Conservation (phyloP, 352 stramenopile species). For the Phytophthora gonapodyides region DNA sequence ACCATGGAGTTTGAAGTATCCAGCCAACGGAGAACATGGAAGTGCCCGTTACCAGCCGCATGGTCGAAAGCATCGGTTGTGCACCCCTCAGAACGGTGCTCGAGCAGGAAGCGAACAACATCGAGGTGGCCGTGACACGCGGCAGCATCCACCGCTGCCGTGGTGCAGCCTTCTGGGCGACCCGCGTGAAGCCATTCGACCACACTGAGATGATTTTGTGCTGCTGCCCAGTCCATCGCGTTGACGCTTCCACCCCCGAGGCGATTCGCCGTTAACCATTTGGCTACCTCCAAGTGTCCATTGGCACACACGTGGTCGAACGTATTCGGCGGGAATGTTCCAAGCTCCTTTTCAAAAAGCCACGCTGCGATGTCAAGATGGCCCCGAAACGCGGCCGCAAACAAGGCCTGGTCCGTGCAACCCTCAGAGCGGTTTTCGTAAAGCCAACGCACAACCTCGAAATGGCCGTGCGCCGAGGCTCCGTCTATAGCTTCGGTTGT, state of each 20-base stretch:
- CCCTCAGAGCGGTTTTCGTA: slow-evolving; percentile 2
- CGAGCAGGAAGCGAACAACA: not conserved
- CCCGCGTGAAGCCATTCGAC: slow-evolving; percentile 1
- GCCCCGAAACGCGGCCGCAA: slow-evolving; percentile 1
- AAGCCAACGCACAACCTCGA: slow-evolving; percentile 2
- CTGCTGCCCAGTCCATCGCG: not conserved
- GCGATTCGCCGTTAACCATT: not conserved
- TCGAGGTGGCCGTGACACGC: slow-evolving; percentile 2
- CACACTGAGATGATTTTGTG: not conserved
- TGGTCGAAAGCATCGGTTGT: slow-evolving; percentile 6
- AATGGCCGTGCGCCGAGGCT: not conserved
- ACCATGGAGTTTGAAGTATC: not conserved
- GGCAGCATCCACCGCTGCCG: not conserved
- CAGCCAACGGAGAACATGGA: slow-evolving; percentile 10
- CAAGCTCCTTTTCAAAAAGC: not conserved
- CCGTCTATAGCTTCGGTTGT: slow-evolving; percentile 6
- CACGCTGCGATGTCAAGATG: not conserved
- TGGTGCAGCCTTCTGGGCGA: not conserved
- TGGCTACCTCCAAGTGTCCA: not conserved
- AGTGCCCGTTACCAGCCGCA: slow-evolving; percentile 10
- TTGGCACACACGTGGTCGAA: slow-evolving; percentile 5
- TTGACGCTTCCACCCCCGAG: not conserved
- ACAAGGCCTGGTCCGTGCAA: slow-evolving; percentile 1
- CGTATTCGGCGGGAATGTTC: slow-evolving; percentile 1
- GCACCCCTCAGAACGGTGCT: not conserved